A percentile compares a stretch with the other conserved stretches of the same genome.
These are phyloP conservation scores for Sphagnum contortum DNA, from an alignment of 225 moss, liverwort and hornwort genomes.

Conservation along the genomic window DNA sequence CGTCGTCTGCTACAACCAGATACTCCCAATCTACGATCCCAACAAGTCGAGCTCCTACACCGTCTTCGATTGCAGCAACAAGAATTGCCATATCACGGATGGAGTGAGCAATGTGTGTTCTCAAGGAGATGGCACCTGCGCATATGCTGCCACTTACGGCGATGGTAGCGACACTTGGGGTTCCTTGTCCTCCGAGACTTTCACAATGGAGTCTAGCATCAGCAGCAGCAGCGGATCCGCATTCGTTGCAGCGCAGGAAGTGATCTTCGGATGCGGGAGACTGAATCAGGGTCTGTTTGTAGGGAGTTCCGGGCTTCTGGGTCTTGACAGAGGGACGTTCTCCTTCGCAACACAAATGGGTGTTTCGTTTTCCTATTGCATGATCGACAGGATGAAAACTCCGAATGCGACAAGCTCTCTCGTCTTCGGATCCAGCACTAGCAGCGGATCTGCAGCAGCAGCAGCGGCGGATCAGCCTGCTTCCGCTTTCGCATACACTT, in stretches of 20 bases:
- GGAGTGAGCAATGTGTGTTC: slow-evolving; percentile 5
- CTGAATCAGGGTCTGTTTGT: slow-evolving; percentile 5
- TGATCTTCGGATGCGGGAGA: slow-evolving; percentile 8
- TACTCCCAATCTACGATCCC: slow-evolving; percentile 7
- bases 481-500: neutral
- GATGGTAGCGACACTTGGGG: slow-evolving; percentile 8
- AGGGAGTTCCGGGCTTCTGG: slow-evolving; percentile 3
- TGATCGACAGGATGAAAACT: neutral
- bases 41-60: slow-evolving; percentile 1
- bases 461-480: no score
- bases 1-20: slow-evolving; percentile 6
- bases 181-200: slow-evolving; percentile 4
- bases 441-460: no score
- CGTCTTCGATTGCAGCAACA: slow-evolving; percentile 1
- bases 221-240: neutral
- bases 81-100: neutral
- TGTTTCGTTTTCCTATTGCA: slow-evolving; percentile 2
- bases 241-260: neutral
- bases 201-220: slow-evolving; percentile 1
- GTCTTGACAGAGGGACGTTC: slow-evolving; percentile 2
- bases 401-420: slow-evolving; percentile 7
- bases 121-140: slow-evolving; percentile 3
- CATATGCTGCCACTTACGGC: slow-evolving; percentile 1
- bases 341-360: slow-evolving; percentile 2
- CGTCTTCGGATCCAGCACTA: neutral